Percentiles rank a stretch among this genome's conserved stretches.
These are phyloP conservation scores for Podila verticillata DNA, from an alignment of 192 early-diverging fungal species.

Conservation along the genomic window DNA sequence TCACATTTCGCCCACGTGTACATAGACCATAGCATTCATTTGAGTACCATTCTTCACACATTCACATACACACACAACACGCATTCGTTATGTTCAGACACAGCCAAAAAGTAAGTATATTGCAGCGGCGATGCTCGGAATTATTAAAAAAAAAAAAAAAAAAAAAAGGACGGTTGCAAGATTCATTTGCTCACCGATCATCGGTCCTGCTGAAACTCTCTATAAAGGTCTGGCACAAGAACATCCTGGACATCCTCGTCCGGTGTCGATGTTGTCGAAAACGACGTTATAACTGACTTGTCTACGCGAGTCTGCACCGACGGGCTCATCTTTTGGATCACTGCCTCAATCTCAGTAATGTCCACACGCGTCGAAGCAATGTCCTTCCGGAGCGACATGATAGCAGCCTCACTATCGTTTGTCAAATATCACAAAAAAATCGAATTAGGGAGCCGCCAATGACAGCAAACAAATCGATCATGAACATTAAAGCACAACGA, in stretches of 20 bases:
- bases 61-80: no score
- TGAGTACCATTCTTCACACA: no score
- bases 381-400: conserved; percentile 31
- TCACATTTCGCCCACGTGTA: no score
- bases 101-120: no score
- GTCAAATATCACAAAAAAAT: neutral
- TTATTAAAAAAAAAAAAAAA: no score
- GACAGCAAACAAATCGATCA: neutral
- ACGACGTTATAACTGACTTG: neutral
- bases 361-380: conserved; percentile 18
- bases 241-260: neutral
- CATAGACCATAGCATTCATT: no score
- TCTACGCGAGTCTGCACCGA: conserved; percentile 19
- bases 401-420: conserved; percentile 37
- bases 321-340: conserved; percentile 19
- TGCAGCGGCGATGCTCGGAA: no score
- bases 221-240: conserved; percentile 19
- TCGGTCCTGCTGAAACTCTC: conserved; percentile 31
- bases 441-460: neutral
- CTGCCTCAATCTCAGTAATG: conserved; percentile 19
- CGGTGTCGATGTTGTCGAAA: neutral
- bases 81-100: no score
- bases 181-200: neutral
- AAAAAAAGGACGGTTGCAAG: no score
- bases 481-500: neutral